Base-by-base conservation (phyloP, 176 grass and related monocot genomes). In the Bolboschoenus planiculmis region DNA sequence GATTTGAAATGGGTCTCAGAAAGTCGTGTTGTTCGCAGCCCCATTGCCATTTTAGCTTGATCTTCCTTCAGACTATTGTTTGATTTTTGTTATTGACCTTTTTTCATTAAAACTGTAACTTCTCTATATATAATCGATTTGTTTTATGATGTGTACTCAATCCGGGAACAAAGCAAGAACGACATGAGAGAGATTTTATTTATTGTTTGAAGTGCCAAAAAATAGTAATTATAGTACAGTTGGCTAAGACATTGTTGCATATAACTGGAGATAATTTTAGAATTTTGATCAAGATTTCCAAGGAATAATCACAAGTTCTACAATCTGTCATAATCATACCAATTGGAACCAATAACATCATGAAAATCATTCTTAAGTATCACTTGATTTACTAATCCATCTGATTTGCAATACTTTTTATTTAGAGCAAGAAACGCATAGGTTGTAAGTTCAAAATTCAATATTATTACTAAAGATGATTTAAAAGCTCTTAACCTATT, bases 1-100 rank as follows among this genome's bases (percentile, higher is more conserved):
- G 80, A 83, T 78, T 82, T 94, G 21, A 84, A 75, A 29, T 94
- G 90, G 92, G 81, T 94, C 26, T 94, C 92, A n/a, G 35, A 26
- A 31, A 90, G 82, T 34, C 70, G 68, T 50, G 83, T 80, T 2
- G 92, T 92, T 31, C 85, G 87, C 4, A 94, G 89, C 77, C 89
- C 89, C 0, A 87, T 94, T 6, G 71, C 66, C 14, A 11, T 46
- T 92, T 26, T 73, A 58, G 50, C 71, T 88, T 66, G 85, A 37
- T 7, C 57, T 61, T 34, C 66, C 54, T 58, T 29, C 48, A 81
- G 78, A 81, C 15, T 64, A 14, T 46, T 64, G 79, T 20, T 6
- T 36, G 62, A 79, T 62, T 64, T 58, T 43, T 29, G 37, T 55
- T 56, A 40, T 34, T 39, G 16, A 53, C 2, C 13, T 76, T 53